Evolutionary conservation across 139 green algal species (phyloP).

Genomic region (Desmodesmus armatus): DNA sequence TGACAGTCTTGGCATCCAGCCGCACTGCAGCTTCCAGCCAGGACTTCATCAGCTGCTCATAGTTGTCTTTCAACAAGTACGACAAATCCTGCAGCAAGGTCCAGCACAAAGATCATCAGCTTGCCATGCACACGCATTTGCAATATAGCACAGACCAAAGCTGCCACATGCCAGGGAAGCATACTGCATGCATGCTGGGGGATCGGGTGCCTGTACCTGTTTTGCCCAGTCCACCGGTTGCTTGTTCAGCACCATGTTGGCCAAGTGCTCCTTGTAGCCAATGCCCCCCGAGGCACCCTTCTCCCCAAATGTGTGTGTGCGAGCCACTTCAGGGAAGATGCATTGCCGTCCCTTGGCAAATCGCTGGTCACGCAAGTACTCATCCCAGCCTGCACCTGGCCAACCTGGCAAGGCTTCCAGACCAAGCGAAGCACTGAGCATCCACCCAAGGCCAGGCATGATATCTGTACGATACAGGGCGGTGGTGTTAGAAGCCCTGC

Average conservation of each 20-base stretch:
- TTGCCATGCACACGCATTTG: not conserved
- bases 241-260: conserved; percentile 56
- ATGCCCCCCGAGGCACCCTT: conserved; percentile 54
- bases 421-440: conserved; percentile 57
- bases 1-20: not conserved
- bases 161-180: not conserved
- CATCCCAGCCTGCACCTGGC: conserved; percentile 69
- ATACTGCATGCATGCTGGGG: not conserved
- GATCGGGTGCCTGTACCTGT: not conserved
- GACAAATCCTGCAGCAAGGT: not conserved
- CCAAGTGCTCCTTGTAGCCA: conserved; percentile 56
- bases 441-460: conserved; percentile 76
- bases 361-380: conserved; percentile 42
- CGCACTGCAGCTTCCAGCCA: not conserved
- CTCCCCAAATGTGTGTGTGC: conserved; percentile 73
- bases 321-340: conserved; percentile 60
- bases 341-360: conserved; percentile 57
- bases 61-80: conserved; percentile 4
- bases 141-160: not conserved
- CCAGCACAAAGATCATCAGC: not conserved
- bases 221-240: conserved; percentile 51
- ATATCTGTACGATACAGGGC: conserved; percentile 71
- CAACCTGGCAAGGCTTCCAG: conserved; percentile 38
- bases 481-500: conserved; percentile 41
- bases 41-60: not conserved